Conservation (phyloP, 1,284 basidiomycete species). For the Fomitiporia mediterranea region DNA sequence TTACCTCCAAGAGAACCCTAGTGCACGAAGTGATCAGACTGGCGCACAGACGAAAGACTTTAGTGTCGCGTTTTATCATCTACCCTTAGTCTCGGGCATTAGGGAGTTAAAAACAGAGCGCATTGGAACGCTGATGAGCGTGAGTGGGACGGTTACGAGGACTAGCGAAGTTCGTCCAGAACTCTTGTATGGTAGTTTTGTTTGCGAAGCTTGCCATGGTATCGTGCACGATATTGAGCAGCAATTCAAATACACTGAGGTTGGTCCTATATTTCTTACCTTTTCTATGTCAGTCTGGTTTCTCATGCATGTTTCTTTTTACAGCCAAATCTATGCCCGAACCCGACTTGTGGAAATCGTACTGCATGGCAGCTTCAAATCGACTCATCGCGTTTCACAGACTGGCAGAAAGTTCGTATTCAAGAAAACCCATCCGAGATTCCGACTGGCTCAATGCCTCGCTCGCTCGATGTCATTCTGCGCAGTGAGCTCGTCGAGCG, state of each 20-base stretch:
- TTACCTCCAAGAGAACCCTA: constrained; percentile 89
- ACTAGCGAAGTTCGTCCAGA: constrained; percentile 98
- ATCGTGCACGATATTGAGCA: constrained; percentile 95
- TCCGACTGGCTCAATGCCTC: constrained; percentile 98
- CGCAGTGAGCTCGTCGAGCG: constrained; percentile 94
- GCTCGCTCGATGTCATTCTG: constrained; percentile 92
- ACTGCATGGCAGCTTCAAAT: constrained; percentile 92
- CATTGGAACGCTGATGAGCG: constrained; percentile 90
- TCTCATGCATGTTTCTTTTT: no score
- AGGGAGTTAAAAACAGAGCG: constrained; percentile 92
- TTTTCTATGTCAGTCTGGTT: neutral
- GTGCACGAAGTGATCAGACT: constrained; percentile 73
- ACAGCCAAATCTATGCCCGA: constrained; percentile 90
- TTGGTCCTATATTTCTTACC: constrained; percentile 31
- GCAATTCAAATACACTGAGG: constrained; percentile 99
- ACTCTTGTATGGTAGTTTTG: constrained; percentile 89
- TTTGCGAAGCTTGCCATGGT: constrained; percentile 85
- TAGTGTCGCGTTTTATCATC: constrained; percentile 91
- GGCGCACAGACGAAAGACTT: constrained; percentile 92
- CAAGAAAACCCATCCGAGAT: constrained; percentile 99
- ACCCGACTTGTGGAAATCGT: constrained; percentile 90
- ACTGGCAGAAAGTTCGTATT: constrained; percentile 99
- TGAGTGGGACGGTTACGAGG: constrained; percentile 94
- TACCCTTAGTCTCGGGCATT: constrained; percentile 93
- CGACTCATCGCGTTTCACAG: constrained; percentile 94